A percentile compares a stretch with the other conserved stretches of the same genome.
phyloP scores from a whole-genome alignment of 2,329 filamentous ascomycete species.

The Fusarium sp. region DNA sequence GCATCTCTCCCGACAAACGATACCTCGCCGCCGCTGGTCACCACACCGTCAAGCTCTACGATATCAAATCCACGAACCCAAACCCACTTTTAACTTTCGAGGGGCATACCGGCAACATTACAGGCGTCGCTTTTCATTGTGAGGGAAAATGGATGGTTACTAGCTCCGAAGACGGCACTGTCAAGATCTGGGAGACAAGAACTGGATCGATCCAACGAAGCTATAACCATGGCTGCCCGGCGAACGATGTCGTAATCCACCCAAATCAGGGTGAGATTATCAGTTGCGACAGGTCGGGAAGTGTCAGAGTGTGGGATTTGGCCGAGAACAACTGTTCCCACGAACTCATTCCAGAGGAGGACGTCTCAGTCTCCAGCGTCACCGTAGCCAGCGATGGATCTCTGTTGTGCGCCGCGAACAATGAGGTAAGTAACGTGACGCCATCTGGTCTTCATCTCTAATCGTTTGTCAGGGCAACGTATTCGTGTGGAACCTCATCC shows the following conservation, averaged over 20 bases:
- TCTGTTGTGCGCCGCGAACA: slow-evolving; percentile 92
- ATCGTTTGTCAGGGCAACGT: slow-evolving; percentile 81
- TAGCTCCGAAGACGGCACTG: slow-evolving; percentile 93
- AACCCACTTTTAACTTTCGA: slow-evolving; percentile 94
- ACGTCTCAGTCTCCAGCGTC: slow-evolving; percentile 91
- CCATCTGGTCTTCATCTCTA: background rate
- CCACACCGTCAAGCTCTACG: slow-evolving; percentile 94
- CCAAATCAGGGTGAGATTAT: slow-evolving; percentile 99
- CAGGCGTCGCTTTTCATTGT: slow-evolving; percentile 96
- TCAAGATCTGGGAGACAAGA: slow-evolving; percentile 96
- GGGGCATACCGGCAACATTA: slow-evolving; percentile 95
- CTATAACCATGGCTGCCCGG: slow-evolving; percentile 88
- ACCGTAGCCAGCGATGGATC: slow-evolving; percentile 96
- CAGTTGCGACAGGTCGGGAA: slow-evolving; percentile 91
- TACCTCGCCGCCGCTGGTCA: slow-evolving; percentile 85
- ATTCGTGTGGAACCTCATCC: slow-evolving; percentile 95
- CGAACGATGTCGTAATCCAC: slow-evolving; percentile 99
- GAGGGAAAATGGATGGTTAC: slow-evolving; percentile 99
- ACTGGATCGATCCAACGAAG: slow-evolving; percentile 89
- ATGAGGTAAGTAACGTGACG: slow-evolving; percentile 68
- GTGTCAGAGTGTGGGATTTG: slow-evolving; percentile 94
- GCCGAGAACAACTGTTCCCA: slow-evolving; percentile 98
- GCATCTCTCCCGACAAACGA: slow-evolving; percentile 97
- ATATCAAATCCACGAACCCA: slow-evolving; percentile 98
- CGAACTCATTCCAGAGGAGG: slow-evolving; percentile 95